Evolutionary conservation across 202 grass and related monocot genomes (phyloP), one percentile per base, ranked within the genome.

Genomic region (Bolboschoenoplectus hybrid): DNA sequence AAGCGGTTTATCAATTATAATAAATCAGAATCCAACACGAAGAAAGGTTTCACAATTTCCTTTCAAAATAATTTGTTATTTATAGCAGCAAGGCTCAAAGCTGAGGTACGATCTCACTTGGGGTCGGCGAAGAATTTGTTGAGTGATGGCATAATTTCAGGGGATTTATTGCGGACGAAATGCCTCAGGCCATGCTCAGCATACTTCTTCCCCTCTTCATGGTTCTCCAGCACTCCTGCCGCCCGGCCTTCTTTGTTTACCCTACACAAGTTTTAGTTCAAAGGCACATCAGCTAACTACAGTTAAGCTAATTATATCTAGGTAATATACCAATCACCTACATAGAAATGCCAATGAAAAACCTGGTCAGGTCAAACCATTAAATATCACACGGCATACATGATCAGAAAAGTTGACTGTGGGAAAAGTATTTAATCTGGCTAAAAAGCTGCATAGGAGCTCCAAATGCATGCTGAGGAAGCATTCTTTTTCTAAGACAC

Each of bases 71-170:
- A 81, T 41, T 51, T 55, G 40, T 41, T 88, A 69, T 87, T 56
- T 6, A 78, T 35, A 85, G 90, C 47, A 66, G 74, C 58, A 45
- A 65, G 49, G 11, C 26, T 65, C 53, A 46, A 36, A 80, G 10
- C 17, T 11, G 34, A 62, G 35, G 6, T 60, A 45, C 1, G 62
- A 43, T 36, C 85, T 94, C 83, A 96, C 74, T 96, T 93, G 0
- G 94, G 89, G 1, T 90, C 89, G 4, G 89, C 85, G 65, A 96
- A 96, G 89, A 96, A 96, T 81, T 68, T 93, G 86, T 96, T 96
- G 13, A 96, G 85, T 0, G 58, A 7, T 0, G 94, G 94, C 94
- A 96, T 96, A 8, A 96, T 96, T 50, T 96, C 91, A 0, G 94
- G 94, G 1, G 94, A 84, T 82, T 91, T 93, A 55, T 91, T 87